phyloP scores from a whole-genome alignment of 106 monocot genomes.

The Xerophyta viscosa region DNA sequence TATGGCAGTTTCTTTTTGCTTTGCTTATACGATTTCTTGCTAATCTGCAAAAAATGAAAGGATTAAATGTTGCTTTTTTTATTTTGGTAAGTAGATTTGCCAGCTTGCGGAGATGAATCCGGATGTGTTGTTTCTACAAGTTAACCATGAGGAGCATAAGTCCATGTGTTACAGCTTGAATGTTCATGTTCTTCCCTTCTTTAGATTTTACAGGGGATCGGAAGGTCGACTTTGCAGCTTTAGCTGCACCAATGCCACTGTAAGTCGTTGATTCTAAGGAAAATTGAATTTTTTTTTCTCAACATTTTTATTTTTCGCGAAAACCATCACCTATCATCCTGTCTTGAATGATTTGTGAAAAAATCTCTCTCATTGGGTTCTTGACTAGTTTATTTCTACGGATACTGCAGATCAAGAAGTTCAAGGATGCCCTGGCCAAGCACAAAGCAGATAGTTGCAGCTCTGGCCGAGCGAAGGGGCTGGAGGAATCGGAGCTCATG shows the following conservation, averaged over 20 bases:
- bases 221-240: constrained; percentile 88
- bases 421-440: constrained; percentile 84
- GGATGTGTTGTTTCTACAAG: constrained; percentile 68
- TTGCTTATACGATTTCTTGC: not conserved
- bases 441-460: constrained; percentile 66
- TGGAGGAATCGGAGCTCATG: constrained; percentile 78
- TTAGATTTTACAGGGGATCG: constrained; percentile 90
- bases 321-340: no score
- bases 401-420: constrained; percentile 81
- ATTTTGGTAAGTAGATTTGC: constrained; percentile 55
- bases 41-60: not conserved
- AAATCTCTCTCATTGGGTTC: no score
- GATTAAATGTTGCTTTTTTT: not conserved
- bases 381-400: not conserved
- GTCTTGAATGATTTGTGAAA: no score
- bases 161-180: constrained; percentile 91
- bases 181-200: constrained; percentile 96
- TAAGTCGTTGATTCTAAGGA: no score
- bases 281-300: no score
- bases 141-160: constrained; percentile 83
- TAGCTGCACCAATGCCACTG: constrained; percentile 95
- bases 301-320: no score
- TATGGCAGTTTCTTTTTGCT: not conserved
- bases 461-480: constrained; percentile 70
- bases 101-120: constrained; percentile 85